These are phyloP conservation scores for Populus nigra DNA, from an alignment of 345 rosid species.

Conservation along the genomic window DNA sequence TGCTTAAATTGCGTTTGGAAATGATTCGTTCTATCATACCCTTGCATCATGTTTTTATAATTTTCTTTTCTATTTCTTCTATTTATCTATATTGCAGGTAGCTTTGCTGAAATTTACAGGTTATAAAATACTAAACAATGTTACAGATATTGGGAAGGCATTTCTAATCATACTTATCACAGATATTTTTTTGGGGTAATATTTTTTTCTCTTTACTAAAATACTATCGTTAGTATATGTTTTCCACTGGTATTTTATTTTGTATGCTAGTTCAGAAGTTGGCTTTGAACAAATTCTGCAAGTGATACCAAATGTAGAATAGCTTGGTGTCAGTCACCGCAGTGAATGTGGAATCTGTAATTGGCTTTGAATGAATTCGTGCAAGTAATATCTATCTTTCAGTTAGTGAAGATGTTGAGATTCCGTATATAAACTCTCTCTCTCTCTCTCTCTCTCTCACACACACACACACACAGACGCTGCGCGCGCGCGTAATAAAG, in stretches of 20 bases:
- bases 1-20: not conserved
- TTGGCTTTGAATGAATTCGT: not conserved
- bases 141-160: constrained; percentile 89
- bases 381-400: too few relatives aligned
- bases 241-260: not conserved
- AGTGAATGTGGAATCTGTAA: not conserved
- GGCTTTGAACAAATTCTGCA: not conserved
- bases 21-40: not conserved
- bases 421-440: not conserved
- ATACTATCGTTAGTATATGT: not conserved
- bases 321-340: not conserved
- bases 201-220: constrained; percentile 8
- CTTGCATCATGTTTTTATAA: not conserved
- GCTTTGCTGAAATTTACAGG: constrained; percentile 95
- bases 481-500: too few relatives aligned
- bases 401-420: not conserved
- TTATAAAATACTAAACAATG: constrained; percentile 70
- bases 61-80: constrained; percentile 1
- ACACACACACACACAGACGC: not conserved
- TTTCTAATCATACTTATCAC: constrained; percentile 73
- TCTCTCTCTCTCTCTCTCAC: not conserved
- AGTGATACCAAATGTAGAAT: not conserved
- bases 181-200: constrained; percentile 86
- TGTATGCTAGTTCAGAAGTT: not conserved
- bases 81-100: constrained; percentile 50